These are phyloP conservation scores for Citrus reticulata DNA, from an alignment of 345 rosid genomes.

Conservation along the genomic window DNA sequence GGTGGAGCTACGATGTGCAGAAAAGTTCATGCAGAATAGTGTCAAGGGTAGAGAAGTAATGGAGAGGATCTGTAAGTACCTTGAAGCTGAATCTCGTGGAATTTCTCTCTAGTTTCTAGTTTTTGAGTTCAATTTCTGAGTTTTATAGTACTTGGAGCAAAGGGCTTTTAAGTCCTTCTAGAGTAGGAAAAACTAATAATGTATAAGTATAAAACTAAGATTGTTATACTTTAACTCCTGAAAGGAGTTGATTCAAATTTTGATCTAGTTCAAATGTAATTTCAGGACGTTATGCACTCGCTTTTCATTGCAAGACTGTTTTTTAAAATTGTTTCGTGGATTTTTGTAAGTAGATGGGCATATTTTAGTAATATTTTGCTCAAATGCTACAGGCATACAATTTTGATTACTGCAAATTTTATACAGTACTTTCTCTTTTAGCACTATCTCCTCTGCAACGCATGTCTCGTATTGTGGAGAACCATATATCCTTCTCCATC, in stretches of 20 bases:
- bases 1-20: constrained; percentile 86
- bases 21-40: constrained; percentile 90
- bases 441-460: not conserved
- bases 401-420: not conserved
- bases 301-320: not conserved
- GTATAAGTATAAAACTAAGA: not conserved
- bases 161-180: not conserved
- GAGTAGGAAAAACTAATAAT: constrained; percentile 11
- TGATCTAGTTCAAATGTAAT: not conserved
- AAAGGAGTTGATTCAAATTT: constrained; percentile 3
- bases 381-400: not conserved
- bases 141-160: not conserved
- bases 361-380: not conserved
- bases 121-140: not conserved
- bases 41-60: constrained; percentile 87
- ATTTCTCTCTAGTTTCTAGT: constrained; percentile 36
- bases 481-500: not conserved
- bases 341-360: not conserved
- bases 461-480: not conserved
- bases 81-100: constrained; percentile 80
- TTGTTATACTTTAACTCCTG: not conserved
- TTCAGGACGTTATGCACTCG: not conserved
- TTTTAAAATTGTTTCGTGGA: not conserved
- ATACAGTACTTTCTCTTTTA: not conserved
- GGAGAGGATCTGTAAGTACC: constrained; percentile 96